phyloP scores from a whole-genome alignment of 768 basidiomycete species.

The Amanita jacksonii region DNA sequence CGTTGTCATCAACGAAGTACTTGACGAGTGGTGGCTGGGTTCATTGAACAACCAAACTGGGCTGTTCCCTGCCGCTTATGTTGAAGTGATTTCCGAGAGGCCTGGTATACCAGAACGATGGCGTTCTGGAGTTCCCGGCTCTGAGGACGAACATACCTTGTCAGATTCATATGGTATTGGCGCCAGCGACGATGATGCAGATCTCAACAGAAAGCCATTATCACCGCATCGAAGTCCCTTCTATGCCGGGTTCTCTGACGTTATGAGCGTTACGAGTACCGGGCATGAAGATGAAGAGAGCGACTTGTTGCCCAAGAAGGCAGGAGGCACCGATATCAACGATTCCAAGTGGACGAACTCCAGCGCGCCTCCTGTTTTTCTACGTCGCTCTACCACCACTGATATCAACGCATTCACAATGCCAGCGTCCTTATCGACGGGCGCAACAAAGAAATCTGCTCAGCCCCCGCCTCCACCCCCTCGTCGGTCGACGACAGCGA shows the following conservation, averaged over 20 bases:
- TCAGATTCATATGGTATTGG: background rate
- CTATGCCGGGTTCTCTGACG: slow-evolving; percentile 31
- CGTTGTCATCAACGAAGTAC: slow-evolving; percentile 64
- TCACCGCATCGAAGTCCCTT: slow-evolving; percentile 35
- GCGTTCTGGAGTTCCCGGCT: slow-evolving; percentile 1
- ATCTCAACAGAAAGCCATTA: slow-evolving; percentile 35
- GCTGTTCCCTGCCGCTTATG: slow-evolving; percentile 74
- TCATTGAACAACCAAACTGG: slow-evolving; percentile 62
- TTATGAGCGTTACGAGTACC: slow-evolving; percentile 32
- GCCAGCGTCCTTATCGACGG: background rate
- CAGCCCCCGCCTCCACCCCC: slow-evolving; percentile 58
- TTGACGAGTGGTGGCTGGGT: slow-evolving; percentile 91
- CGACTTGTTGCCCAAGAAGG: slow-evolving; percentile 4
- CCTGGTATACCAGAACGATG: slow-evolving; percentile 15
- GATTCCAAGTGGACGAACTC: slow-evolving; percentile 1
- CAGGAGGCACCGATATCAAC: slow-evolving; percentile 7
- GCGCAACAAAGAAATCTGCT: slow-evolving; percentile 3
- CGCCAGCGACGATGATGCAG: slow-evolving; percentile 27
- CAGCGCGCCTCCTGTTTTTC: background rate
- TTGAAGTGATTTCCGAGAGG: slow-evolving; percentile 37
- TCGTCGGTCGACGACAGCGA: slow-evolving; percentile 29
- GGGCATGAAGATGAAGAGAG: slow-evolving; percentile 36
- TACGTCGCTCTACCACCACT: slow-evolving; percentile 1
- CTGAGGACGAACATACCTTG: slow-evolving; percentile 13
- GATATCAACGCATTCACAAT: background rate